phyloP scores from a whole-genome alignment of 331 rosid genomes.

The Saraca asoca region DNA sequence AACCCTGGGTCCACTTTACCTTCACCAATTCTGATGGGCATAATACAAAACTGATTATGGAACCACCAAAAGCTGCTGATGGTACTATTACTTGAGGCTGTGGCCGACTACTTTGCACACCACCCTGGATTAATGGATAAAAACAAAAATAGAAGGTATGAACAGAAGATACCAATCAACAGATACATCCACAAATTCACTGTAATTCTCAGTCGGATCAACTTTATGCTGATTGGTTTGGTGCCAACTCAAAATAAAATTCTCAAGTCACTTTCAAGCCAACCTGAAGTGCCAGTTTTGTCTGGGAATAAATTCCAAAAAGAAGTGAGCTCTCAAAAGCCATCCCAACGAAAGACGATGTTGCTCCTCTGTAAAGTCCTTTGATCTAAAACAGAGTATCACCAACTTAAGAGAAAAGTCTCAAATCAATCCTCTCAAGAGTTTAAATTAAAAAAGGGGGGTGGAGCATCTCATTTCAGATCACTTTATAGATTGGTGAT shows the following conservation, averaged over 20 bases:
- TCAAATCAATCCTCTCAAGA: slow-evolving; percentile 15
- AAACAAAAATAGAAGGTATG: slow-evolving; percentile 18
- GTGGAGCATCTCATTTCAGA: too few relatives aligned
- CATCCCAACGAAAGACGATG: slow-evolving; percentile 87
- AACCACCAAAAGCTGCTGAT: slow-evolving; percentile 82
- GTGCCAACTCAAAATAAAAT: slow-evolving; percentile 7
- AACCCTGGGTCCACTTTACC: slow-evolving; percentile 51
- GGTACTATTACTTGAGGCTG: slow-evolving; percentile 73
- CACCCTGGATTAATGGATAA: slow-evolving; percentile 57
- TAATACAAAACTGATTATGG: slow-evolving; percentile 80
- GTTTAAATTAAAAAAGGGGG: background rate
- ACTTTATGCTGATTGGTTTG: background rate
- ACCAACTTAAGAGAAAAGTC: slow-evolving; percentile 31
- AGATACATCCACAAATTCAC: slow-evolving; percentile 7
- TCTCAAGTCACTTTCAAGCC: slow-evolving; percentile 35
- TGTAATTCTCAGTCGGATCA: slow-evolving; percentile 16
- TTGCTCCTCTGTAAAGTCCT: slow-evolving; percentile 97
- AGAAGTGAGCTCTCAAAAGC: slow-evolving; percentile 88
- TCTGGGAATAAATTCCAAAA: slow-evolving; percentile 90
- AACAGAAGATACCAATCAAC: slow-evolving; percentile 19
- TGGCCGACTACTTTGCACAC: slow-evolving; percentile 60
- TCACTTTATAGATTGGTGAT: background rate
- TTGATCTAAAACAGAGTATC: slow-evolving; percentile 61
- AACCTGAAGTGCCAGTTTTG: slow-evolving; percentile 81
- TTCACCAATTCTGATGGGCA: slow-evolving; percentile 90